phyloP scores from a whole-genome alignment of 139 green algal genomes.

The Chlorella sp. region DNA sequence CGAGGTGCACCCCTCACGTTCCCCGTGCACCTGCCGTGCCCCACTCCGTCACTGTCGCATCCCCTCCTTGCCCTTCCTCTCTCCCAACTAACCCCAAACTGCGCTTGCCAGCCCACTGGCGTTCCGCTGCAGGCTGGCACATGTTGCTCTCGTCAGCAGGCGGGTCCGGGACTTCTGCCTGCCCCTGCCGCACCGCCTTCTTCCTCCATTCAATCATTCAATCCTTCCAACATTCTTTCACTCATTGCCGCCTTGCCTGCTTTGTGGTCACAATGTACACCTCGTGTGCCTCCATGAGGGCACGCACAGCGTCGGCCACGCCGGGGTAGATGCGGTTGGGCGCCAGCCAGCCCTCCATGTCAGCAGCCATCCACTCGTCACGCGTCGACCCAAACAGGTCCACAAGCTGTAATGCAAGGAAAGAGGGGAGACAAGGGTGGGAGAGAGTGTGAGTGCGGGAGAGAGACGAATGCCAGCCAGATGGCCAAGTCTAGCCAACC shows the following conservation, averaged over 20 bases:
- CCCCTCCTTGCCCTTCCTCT: too few relatives aligned
- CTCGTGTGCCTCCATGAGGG: slow-evolving; percentile 64
- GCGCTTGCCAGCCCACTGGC: too few relatives aligned
- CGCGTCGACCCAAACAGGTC: slow-evolving; percentile 90
- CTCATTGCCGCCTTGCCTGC: slow-evolving; percentile 78
- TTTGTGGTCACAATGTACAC: slow-evolving; percentile 99
- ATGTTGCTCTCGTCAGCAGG: too few relatives aligned
- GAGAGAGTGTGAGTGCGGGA: neutral
- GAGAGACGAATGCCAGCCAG: slow-evolving; percentile 85
- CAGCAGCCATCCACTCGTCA: slow-evolving; percentile 92
- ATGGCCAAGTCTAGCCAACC: slow-evolving; percentile 91
- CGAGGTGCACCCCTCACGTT: too few relatives aligned
- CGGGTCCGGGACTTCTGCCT: too few relatives aligned
- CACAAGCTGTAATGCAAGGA: slow-evolving; percentile 71
- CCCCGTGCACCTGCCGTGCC: too few relatives aligned
- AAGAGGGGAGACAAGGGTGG: neutral
- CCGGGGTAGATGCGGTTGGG: slow-evolving; percentile 95
- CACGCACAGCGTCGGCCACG: slow-evolving; percentile 73
- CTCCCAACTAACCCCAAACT: too few relatives aligned
- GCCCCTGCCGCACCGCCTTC: neutral
- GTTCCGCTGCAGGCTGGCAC: too few relatives aligned
- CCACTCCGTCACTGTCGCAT: too few relatives aligned
- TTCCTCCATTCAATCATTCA: neutral
- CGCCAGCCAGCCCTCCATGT: slow-evolving; percentile 92
- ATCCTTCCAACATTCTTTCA: too few relatives aligned